These are phyloP conservation scores for Talaromyces marneffei DNA, from an alignment of 2,329 filamentous ascomycete genomes.

Conservation along the genomic window DNA sequence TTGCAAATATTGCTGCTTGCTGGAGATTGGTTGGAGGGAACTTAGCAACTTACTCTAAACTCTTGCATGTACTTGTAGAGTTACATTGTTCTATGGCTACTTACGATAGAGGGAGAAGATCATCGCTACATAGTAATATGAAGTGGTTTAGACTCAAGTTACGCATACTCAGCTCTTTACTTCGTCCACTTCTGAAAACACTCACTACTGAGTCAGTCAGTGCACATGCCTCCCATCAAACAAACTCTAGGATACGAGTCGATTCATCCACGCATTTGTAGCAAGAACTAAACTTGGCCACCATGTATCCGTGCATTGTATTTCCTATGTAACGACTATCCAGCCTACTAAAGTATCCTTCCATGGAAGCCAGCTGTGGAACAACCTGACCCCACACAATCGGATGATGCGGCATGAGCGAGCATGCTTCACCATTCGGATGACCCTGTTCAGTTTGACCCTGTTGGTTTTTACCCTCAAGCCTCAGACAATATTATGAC, in stretches of 20 bases:
- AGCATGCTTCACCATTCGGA: neutral
- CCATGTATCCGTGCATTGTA: neutral
- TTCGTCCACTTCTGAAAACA: neutral
- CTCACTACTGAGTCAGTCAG: neutral
- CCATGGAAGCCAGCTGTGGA: neutral
- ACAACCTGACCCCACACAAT: neutral
- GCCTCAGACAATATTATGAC: neutral
- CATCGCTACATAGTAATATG: neutral
- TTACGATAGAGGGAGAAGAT: neutral
- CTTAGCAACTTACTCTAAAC: neutral
- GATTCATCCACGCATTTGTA: neutral
- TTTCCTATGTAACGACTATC: neutral
- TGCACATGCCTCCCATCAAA: neutral
- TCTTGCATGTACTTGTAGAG: neutral
- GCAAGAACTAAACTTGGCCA: neutral
- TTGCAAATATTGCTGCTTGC: neutral
- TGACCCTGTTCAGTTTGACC: neutral
- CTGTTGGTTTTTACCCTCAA: too few relatives aligned
- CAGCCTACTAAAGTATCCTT: neutral
- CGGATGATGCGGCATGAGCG: neutral
- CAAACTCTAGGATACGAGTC: neutral
- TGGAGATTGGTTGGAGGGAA: neutral
- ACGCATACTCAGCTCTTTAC: neutral
- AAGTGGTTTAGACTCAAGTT: neutral
- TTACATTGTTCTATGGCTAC: neutral